Percentiles rank a stretch among this genome's conserved stretches.
phyloP scores from a whole-genome alignment of 1,284 basidiomycete species.

The Ustilago curta region DNA sequence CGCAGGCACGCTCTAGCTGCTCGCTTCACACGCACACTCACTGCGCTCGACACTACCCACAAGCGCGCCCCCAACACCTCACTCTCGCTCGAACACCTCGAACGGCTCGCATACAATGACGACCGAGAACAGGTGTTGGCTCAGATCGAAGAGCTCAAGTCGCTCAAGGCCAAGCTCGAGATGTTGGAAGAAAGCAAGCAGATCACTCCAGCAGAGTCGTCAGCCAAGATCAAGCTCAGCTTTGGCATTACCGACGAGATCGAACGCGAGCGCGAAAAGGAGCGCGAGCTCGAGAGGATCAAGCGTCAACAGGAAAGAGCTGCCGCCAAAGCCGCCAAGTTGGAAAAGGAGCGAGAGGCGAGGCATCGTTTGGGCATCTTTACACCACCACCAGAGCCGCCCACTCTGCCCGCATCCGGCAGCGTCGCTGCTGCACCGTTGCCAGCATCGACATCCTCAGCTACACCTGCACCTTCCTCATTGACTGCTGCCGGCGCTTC shows the following conservation, averaged over 20 bases:
- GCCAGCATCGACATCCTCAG: slow-evolving; percentile 10
- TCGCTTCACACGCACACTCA: slow-evolving; percentile 44
- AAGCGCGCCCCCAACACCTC: slow-evolving; percentile 45
- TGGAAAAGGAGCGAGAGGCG: slow-evolving; percentile 46
- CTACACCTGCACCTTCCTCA: slow-evolving; percentile 11
- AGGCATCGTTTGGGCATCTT: slow-evolving; percentile 42
- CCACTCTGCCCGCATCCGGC: background rate
- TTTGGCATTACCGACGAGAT: slow-evolving; percentile 53
- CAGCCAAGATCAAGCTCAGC: slow-evolving; percentile 37
- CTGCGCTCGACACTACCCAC: slow-evolving; percentile 39
- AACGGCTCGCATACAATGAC: slow-evolving; percentile 60
- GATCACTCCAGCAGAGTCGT: slow-evolving; percentile 21
- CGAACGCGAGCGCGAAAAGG: slow-evolving; percentile 45
- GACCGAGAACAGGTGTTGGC: slow-evolving; percentile 50
- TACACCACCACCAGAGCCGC: slow-evolving; percentile 30
- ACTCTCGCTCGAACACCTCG: slow-evolving; percentile 54
- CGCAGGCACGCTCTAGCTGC: slow-evolving; percentile 35
- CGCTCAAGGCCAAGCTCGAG: slow-evolving; percentile 55
- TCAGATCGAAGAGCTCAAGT: slow-evolving; percentile 52
- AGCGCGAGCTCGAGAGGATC: slow-evolving; percentile 41
- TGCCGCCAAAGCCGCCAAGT: slow-evolving; percentile 43
- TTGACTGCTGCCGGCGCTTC: slow-evolving; percentile 6
- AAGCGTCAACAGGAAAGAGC: slow-evolving; percentile 49
- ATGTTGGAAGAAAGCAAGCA: slow-evolving; percentile 34
- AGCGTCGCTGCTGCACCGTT: slow-evolving; percentile 9